Percentiles rank a stretch among this genome's conserved stretches.
Conservation (phyloP, 2,329 filamentous ascomycete genomes). For the Hymenoscyphus scutula region DNA sequence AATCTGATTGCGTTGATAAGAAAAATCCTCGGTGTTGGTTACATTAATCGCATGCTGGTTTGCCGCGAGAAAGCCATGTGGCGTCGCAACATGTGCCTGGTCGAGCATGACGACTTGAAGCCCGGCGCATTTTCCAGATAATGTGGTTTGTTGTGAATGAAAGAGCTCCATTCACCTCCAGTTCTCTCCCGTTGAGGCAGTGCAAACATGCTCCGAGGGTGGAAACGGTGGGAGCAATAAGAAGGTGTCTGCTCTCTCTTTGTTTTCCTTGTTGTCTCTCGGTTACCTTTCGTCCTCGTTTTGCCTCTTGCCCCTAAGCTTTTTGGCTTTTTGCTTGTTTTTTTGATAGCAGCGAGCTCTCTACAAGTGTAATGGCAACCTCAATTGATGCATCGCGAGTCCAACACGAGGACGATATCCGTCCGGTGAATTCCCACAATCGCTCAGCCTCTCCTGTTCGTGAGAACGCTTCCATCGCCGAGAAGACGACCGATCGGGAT, state of each 20-base stretch:
- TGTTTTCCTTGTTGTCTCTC: neutral
- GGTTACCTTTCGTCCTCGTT: neutral
- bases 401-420: conserved; percentile 29
- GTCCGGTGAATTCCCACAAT: conserved; percentile 20
- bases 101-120: neutral
- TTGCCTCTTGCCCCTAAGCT: neutral
- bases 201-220: neutral
- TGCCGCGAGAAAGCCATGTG: conserved; percentile 2
- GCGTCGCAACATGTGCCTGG: neutral
- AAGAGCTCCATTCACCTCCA: neutral
- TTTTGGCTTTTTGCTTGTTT: neutral
- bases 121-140: neutral
- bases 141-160: neutral
- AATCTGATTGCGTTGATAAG: conserved; percentile 31
- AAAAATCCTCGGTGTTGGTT: conserved; percentile 3
- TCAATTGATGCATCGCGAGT: conserved; percentile 16
- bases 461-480: conserved; percentile 16
- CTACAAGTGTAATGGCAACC: conserved; percentile 20
- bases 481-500: conserved; percentile 24
- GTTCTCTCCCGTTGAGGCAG: neutral
- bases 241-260: conserved; percentile 3
- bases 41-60: neutral
- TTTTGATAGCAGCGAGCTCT: neutral
- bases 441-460: conserved; percentile 12
- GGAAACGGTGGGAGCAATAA: neutral